phyloP scores from a whole-genome alignment of 306 rosid species.

The Psophocarpus tetragonolobus region DNA sequence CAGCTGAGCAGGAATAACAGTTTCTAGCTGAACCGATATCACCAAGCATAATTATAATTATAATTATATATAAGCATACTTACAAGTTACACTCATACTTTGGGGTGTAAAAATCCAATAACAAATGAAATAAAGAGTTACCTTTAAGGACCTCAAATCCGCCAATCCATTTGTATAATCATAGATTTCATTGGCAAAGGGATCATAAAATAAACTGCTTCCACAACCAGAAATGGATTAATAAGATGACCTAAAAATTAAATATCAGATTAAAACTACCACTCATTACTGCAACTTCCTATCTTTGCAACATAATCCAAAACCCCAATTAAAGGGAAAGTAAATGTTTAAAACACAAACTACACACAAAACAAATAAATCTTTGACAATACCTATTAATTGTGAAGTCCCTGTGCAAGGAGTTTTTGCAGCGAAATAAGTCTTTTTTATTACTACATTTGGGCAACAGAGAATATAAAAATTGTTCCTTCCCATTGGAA shows the following conservation, averaged over 20 bases:
- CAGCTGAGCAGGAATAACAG: conserved; percentile 67
- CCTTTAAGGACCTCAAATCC: conserved; percentile 54
- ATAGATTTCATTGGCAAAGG: conserved; percentile 46
- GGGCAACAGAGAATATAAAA: conserved; percentile 43
- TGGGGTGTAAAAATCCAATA: background rate
- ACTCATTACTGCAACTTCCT: background rate
- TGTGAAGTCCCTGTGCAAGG: conserved; percentile 81
- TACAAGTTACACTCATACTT: conserved; percentile 18
- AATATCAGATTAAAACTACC: conserved; percentile 4
- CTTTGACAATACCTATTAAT: conserved; percentile 58
- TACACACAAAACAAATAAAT: background rate
- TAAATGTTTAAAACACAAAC: background rate
- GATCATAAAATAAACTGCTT: conserved; percentile 92
- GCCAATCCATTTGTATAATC: conserved; percentile 47
- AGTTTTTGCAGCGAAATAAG: conserved; percentile 60
- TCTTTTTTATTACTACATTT: conserved; percentile 50
- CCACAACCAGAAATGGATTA: conserved; percentile 41
- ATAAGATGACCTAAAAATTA: background rate
- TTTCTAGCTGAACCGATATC: conserved; percentile 48
- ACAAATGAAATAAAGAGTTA: conserved; percentile 31
- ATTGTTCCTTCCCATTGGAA: conserved; percentile 27
- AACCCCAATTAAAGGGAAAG: background rate
- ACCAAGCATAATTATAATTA: conserved; percentile 33
- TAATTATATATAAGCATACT: conserved; percentile 24
- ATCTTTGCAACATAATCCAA: background rate